Evolutionary conservation across 306 rosid species (phyloP).

Genomic region (Vigna angularis): DNA sequence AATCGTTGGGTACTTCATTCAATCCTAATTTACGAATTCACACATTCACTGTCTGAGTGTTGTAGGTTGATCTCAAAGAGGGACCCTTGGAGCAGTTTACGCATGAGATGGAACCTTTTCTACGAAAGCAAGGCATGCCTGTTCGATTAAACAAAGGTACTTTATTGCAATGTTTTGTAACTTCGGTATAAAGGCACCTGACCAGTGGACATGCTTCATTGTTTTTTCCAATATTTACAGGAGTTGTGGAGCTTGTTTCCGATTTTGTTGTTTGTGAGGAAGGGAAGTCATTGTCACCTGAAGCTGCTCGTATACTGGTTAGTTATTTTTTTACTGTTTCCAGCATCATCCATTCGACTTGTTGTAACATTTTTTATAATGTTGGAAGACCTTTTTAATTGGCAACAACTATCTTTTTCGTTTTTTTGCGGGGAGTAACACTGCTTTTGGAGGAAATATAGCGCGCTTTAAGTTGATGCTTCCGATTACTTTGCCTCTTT

Average conservation of each 20-base stretch:
- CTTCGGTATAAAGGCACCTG: background rate
- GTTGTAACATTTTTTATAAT: background rate
- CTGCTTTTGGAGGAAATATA: background rate
- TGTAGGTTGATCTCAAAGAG: slow-evolving; percentile 90
- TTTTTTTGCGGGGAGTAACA: background rate
- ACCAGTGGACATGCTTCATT: background rate
- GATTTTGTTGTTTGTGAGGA: slow-evolving; percentile 91
- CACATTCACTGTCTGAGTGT: background rate
- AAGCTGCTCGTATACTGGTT: slow-evolving; percentile 87
- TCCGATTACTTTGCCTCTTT: slow-evolving; percentile 20
- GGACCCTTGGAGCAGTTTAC: slow-evolving; percentile 93
- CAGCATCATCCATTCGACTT: background rate
- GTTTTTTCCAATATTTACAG: slow-evolving; percentile 51
- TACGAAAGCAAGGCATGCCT: slow-evolving; percentile 96
- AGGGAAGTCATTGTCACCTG: slow-evolving; percentile 92
- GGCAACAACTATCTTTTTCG: background rate
- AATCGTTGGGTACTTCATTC: background rate
- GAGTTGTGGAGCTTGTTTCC: slow-evolving; percentile 89
- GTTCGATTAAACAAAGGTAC: slow-evolving; percentile 93
- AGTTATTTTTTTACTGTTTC: slow-evolving; percentile 30
- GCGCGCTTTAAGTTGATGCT: background rate
- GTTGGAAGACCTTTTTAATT: background rate
- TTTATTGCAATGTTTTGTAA: slow-evolving; percentile 8
- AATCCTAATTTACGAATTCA: background rate
- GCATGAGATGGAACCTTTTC: slow-evolving; percentile 98